phyloP scores from a whole-genome alignment of 495 filamentous ascomycete genomes.

The Pseudoneurospora amorphoporcata region DNA sequence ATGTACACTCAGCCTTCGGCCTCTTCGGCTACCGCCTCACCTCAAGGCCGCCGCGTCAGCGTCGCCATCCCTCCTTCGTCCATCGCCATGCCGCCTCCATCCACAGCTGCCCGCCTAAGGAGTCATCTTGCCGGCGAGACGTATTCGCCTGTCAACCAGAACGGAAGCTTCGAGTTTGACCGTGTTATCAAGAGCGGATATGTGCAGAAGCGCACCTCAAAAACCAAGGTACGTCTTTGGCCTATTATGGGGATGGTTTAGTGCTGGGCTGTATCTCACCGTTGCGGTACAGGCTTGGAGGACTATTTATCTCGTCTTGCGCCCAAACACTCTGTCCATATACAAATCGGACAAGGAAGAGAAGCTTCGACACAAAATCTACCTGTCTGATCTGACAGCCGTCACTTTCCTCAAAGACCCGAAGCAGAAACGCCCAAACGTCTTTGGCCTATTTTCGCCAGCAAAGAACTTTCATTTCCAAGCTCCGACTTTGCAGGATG shows the following conservation, averaged over 20 bases:
- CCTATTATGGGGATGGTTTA: neutral
- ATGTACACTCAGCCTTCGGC: conserved; percentile 16
- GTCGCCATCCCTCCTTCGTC: conserved; percentile 11
- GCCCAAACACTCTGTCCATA: conserved; percentile 86
- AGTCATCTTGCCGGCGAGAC: conserved; percentile 19
- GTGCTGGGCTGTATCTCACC: conserved; percentile 5
- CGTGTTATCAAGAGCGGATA: conserved; percentile 80
- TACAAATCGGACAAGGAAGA: conserved; percentile 89
- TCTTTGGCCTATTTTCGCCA: conserved; percentile 90
- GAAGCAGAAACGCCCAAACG: conserved; percentile 65
- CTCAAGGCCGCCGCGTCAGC: conserved; percentile 7
- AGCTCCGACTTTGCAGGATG: conserved; percentile 59
- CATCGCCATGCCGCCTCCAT: conserved; percentile 12
- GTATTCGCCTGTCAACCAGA: conserved; percentile 69
- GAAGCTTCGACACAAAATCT: conserved; percentile 78
- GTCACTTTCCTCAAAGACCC: conserved; percentile 80
- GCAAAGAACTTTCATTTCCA: conserved; percentile 87
- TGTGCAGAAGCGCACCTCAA: conserved; percentile 77
- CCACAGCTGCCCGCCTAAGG: conserved; percentile 6
- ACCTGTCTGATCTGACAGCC: conserved; percentile 81
- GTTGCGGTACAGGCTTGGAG: conserved; percentile 63
- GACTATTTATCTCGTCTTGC: conserved; percentile 76
- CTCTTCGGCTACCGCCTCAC: conserved; percentile 9
- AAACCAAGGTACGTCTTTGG: conserved; percentile 68
- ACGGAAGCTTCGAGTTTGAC: conserved; percentile 92